Conservation (phyloP, 768 basidiomycete genomes). For the Phallus indusiatus region DNA sequence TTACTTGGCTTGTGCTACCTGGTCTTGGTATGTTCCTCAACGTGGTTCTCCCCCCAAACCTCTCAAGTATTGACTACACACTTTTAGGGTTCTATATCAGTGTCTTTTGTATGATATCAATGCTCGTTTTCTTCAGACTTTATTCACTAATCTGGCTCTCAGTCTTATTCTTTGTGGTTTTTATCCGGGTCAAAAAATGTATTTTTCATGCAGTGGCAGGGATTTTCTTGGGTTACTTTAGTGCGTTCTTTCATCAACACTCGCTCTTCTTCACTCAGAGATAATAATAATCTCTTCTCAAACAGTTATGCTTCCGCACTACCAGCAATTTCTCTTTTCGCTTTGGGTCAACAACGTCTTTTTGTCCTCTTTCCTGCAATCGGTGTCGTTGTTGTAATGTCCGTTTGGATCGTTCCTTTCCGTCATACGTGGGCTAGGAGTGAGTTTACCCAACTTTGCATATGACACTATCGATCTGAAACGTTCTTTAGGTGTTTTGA, state of each 20-base stretch:
- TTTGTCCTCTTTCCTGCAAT: not conserved
- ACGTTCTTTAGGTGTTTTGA: conserved; percentile 1
- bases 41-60: not conserved
- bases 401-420: conserved; percentile 12
- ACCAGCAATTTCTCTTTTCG: conserved; percentile 7
- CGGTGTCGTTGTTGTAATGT: conserved; percentile 19
- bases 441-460: conserved; percentile 22
- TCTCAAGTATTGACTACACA: conserved; percentile 10
- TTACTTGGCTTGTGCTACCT: conserved; percentile 47
- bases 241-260: conserved; percentile 18
- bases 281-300: not conserved
- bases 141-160: not conserved
- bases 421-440: conserved; percentile 28
- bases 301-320: conserved; percentile 6
- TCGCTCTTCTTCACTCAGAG: not conserved
- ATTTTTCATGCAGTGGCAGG: conserved; percentile 34
- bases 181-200: conserved; percentile 21
- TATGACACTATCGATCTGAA: not conserved
- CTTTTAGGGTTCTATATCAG: conserved; percentile 47
- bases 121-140: conserved; percentile 22
- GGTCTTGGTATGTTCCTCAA: conserved; percentile 44
- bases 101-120: conserved; percentile 25
- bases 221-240: conserved; percentile 43
- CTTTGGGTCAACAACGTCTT: conserved; percentile 6
- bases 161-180: conserved; percentile 29